Evolutionary conservation across 768 basidiomycete species (phyloP), one percentile per base, ranked within the genome.

Genomic region (Harrya chromipes): DNA sequence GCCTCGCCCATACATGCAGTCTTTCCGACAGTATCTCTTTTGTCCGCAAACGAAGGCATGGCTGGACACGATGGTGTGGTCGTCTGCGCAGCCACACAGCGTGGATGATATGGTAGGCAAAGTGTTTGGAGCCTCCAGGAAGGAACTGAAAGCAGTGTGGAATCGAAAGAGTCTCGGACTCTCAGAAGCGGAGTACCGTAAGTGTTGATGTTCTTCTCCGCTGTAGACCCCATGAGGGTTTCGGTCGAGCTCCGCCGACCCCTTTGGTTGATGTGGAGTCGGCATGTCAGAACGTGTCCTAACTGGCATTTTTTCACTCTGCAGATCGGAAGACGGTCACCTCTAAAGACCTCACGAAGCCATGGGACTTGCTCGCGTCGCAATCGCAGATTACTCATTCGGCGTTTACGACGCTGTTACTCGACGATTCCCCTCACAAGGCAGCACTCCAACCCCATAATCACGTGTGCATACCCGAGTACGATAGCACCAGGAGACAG

Each of bases 51-150:
- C 83, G n/a, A 71, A 67, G 29, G 58, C 60, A 13, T 90, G 87
- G 85, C 74, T 91, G 17, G 87, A 90, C 50, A 83, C 85, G 4
- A 92, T 92, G 86, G 79, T 94, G 4, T 94, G 90, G 90, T 88
- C 85, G 60, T 88, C 85, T 3, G 90, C 90, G 4, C 87, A 90
- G 60, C 87, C 89, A 2, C 83, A 84, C 43, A 89, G 80, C 61
- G 90, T 90, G 9, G 65, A 70, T 0, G 82, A 84, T 56, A 92
- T 93, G 90, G 84, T 87, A 0, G 63, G 77, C 19, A 73, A 71
- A 31, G 75, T 77, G 29, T 90, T 91, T 61, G 79, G 74, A 11
- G 58, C 68, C 5, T 46, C 65, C 0, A 61, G 67, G 23, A 68
- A 69, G 43, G 58, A 64, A 16, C 67, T 90, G 5, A 66, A 80